Evolutionary conservation across 179 eudicot species (phyloP).

Genomic region (Spergularia azorica): DNA sequence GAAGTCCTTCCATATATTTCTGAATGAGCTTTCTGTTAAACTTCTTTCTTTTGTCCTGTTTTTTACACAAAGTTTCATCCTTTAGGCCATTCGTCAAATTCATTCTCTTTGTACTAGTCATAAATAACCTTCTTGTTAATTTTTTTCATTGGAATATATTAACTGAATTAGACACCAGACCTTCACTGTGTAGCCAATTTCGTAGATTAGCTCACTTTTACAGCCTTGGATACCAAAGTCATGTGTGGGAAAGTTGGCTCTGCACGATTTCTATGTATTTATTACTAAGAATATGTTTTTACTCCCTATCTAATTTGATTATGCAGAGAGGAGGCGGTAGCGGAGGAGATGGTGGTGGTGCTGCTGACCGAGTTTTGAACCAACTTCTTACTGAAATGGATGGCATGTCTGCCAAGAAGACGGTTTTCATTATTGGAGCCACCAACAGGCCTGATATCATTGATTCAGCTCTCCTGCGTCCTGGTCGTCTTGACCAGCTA

Average conservation of each 20-base stretch:
- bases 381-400: constrained; percentile 93
- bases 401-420: constrained; percentile 88
- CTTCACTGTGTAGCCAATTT: no score
- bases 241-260: no score
- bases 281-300: not conserved
- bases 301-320: constrained; percentile 11
- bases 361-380: constrained; percentile 86
- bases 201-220: no score
- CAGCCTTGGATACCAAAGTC: no score
- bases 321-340: constrained; percentile 89
- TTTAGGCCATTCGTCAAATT: no score
- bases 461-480: constrained; percentile 85
- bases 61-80: no score
- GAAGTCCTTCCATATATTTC: not conserved
- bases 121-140: not conserved
- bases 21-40: not conserved
- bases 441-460: constrained; percentile 92
- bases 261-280: no score
- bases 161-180: no score
- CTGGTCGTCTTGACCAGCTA: constrained; percentile 90
- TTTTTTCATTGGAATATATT: not conserved
- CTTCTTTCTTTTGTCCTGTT: no score
- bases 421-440: constrained; percentile 85
- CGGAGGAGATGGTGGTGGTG: constrained; percentile 87
- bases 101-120: not conserved